Evolutionary conservation across 2,329 filamentous ascomycete genomes (phyloP), one percentile per base, ranked within the genome.

Genomic region (Eutypella sp.): DNA sequence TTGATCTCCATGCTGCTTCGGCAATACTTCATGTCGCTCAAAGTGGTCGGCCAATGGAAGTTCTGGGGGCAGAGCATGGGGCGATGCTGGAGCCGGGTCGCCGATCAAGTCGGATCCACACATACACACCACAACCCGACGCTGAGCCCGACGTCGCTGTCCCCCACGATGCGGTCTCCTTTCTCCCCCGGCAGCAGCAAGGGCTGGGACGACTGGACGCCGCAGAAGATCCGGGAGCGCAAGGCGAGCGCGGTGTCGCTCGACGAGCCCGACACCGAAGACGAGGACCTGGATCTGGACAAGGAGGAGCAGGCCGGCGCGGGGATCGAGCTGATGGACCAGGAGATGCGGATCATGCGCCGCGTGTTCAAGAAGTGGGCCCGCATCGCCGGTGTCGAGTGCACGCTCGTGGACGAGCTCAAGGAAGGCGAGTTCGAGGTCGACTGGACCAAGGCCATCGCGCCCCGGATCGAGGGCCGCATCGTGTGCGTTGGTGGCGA

Each of bases 21-120:
- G 11, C 90, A 96, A 62, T 96, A 95, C 66, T 96, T 96, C 67
- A 85, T 95, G 77, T 87, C 84, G 6, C 74, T 95, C 37, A 87
- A 88, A 46, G 85, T 91, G 1, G 69, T 95, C 22, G 87, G 89
- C 16, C 81, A 81, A 57, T 96, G 90, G 90, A 82, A 79, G 48
- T 75, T 82, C 47, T 87, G 87, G 71, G 79, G 84, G 13, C 71
- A 76, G 1, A 75, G 74, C 48, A 72, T 88, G 60, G 69, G 74
- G 15, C 67, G 71, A 2, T 83, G 89, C 61, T 95, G 88, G 84
- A 67, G 70, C 20, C 63, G 67, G 10, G 81, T 93, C 2, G 82
- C 87, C 27, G 71, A 78, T 22, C 74, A 75, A 19, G 70, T 89
- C 39, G 74, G 82, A 54, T 66, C 67, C 15, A 68, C 65, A 16